Percentiles rank a stretch among this genome's conserved stretches.
phyloP scores from a whole-genome alignment of 164 flowering plant species.

The Buxus sempervirens region DNA sequence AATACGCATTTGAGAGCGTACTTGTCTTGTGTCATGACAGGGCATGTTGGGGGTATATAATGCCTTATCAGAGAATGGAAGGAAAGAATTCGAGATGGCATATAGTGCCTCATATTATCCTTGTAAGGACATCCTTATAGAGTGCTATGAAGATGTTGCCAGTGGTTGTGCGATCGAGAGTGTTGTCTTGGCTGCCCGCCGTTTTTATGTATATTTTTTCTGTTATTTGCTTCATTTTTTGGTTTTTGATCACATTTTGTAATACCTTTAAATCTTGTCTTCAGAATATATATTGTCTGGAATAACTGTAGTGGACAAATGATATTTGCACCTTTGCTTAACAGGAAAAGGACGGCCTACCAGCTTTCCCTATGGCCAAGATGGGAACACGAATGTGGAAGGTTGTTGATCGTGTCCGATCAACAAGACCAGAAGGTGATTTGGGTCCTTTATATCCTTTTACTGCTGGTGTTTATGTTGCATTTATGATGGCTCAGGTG shows the following conservation, averaged over 20 bases:
- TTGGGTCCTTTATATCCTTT: conserved; percentile 82
- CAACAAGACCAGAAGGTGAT: conserved; percentile 73
- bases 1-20: background rate
- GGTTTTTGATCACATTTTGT: background rate
- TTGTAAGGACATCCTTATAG: conserved; percentile 91
- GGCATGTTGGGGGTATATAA: conserved; percentile 89
- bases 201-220: conserved; percentile 61
- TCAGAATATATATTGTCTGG: no score
- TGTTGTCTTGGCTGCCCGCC: conserved; percentile 93
- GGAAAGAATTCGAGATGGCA: conserved; percentile 74
- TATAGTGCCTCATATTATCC: conserved; percentile 95
- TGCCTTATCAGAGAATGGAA: conserved; percentile 62
- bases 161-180: conserved; percentile 86
- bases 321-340: conserved; percentile 3
- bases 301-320: background rate
- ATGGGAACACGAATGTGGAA: conserved; percentile 98
- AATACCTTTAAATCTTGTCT: no score
- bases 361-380: conserved; percentile 96
- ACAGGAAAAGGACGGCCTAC: conserved; percentile 93
- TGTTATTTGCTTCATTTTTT: background rate
- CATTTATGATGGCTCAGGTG: conserved; percentile 99
- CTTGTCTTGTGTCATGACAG: conserved; percentile 33
- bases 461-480: conserved; percentile 93
- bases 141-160: conserved; percentile 95
- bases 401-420: conserved; percentile 80